Evolutionary conservation across 2,329 filamentous ascomycete genomes (phyloP).

Genomic region (Elsinoe perseae): DNA sequence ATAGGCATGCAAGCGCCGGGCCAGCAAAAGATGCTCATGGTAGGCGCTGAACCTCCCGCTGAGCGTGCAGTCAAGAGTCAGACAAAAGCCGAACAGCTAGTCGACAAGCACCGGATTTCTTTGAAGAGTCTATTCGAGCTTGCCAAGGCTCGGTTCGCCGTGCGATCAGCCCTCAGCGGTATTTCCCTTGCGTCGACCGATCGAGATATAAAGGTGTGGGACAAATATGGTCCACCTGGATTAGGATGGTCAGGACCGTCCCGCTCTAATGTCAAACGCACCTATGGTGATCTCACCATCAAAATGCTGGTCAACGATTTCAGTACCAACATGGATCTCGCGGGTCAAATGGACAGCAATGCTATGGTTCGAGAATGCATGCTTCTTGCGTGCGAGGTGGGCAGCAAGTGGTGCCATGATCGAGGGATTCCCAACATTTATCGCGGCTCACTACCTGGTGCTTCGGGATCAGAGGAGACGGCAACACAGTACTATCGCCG

Average conservation of each 20-base stretch:
- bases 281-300: slow-evolving; percentile 40
- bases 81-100: slow-evolving; percentile 17
- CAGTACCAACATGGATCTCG: slow-evolving; percentile 27
- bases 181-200: slow-evolving; percentile 28
- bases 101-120: slow-evolving; percentile 20
- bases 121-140: slow-evolving; percentile 32
- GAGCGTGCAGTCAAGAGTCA: slow-evolving; percentile 21
- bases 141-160: slow-evolving; percentile 27
- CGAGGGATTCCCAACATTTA: slow-evolving; percentile 46
- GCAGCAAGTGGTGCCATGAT: slow-evolving; percentile 45
- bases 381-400: slow-evolving; percentile 48
- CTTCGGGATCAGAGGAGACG: slow-evolving; percentile 18
- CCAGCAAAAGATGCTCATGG: slow-evolving; percentile 23
- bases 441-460: slow-evolving; percentile 31
- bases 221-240: slow-evolving; percentile 26
- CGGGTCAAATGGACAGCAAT: slow-evolving; percentile 18
- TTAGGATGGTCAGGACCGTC: slow-evolving; percentile 37
- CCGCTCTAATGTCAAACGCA: slow-evolving; percentile 30
- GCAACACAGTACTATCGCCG: slow-evolving; percentile 26
- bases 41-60: slow-evolving; percentile 30
- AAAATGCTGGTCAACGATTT: slow-evolving; percentile 29
- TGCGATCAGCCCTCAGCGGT: slow-evolving; percentile 33
- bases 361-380: slow-evolving; percentile 43
- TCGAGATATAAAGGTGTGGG: slow-evolving; percentile 32
- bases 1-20: slow-evolving; percentile 15